Percentiles rank a stretch among this genome's conserved stretches.
Conservation (phyloP, 805 yeast genomes). For the Suhomyces sp. region DNA sequence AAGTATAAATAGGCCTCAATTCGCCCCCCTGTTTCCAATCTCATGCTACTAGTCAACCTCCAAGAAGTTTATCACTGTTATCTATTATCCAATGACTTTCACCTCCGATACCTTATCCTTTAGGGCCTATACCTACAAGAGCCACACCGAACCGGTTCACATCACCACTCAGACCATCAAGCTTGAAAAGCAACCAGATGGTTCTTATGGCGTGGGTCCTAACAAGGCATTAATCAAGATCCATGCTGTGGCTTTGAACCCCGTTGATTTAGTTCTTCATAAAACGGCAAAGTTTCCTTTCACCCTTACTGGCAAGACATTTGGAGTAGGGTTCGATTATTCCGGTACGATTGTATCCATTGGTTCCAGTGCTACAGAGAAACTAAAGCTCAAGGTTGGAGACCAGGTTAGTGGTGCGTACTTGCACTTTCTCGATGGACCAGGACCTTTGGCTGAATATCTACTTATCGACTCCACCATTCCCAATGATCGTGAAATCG, state of each 20-base stretch:
- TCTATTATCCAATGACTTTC: too few relatives aligned
- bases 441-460: constrained; percentile 50
- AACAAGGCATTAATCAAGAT: constrained; percentile 30
- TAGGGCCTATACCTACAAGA: constrained; percentile 23
- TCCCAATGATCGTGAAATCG: constrained; percentile 35
- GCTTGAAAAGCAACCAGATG: constrained; percentile 13
- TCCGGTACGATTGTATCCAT: constrained; percentile 33
- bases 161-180: constrained; percentile 10
- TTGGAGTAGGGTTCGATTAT: constrained; percentile 33
- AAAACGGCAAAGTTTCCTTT: constrained; percentile 13
- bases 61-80: too few relatives aligned
- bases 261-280: constrained; percentile 29
- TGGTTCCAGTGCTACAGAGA: constrained; percentile 23
- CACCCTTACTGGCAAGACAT: constrained; percentile 10
- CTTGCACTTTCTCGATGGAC: constrained; percentile 13
- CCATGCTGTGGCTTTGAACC: constrained; percentile 33
- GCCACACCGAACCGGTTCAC: constrained; percentile 13
- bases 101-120: constrained; percentile 13
- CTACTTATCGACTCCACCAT: constrained; percentile 36
- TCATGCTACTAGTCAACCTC: too few relatives aligned
- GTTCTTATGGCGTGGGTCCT: constrained; percentile 14
- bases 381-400: constrained; percentile 21
- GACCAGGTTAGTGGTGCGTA: constrained; percentile 30
- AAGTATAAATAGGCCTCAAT: too few relatives aligned
- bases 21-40: too few relatives aligned